phyloP scores from a whole-genome alignment of 352 stramenopile genomes.

The Stramenopiles sp. region DNA sequence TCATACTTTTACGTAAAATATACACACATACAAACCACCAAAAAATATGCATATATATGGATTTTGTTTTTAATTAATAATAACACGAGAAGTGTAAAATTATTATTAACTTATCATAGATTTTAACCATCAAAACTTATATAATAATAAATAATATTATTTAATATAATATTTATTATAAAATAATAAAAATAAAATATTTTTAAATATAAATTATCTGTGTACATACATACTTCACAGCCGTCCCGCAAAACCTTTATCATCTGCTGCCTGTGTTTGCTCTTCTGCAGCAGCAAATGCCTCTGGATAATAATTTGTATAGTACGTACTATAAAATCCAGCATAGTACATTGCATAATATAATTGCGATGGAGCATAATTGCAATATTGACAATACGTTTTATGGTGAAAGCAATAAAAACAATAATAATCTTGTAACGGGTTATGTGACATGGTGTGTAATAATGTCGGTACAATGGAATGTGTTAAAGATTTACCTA shows the following conservation, averaged over 20 bases:
- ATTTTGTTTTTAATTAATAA: too few relatives aligned
- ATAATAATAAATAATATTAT: too few relatives aligned
- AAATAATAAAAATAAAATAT: too few relatives aligned
- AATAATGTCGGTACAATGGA: conserved; percentile 1
- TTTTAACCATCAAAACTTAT: too few relatives aligned
- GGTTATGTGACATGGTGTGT: neutral
- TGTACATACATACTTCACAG: too few relatives aligned
- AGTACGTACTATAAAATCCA: neutral
- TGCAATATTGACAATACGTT: conserved; percentile 1
- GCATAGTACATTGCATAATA: conserved; percentile 9
- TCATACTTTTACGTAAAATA: too few relatives aligned
- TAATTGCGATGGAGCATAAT: conserved; percentile 2
- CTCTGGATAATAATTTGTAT: conserved; percentile 7
- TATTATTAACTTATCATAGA: too few relatives aligned
- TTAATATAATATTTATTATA: too few relatives aligned
- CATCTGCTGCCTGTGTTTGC: neutral
- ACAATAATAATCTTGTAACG: conserved; percentile 4
- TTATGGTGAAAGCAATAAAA: conserved; percentile 6
- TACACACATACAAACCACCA: too few relatives aligned
- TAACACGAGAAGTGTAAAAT: too few relatives aligned
- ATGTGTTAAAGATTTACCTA: conserved; percentile 3
- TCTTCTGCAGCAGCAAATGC: neutral
- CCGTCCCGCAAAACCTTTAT: neutral
- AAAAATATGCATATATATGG: too few relatives aligned
- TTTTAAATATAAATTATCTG: neutral